Evolutionary conservation across 2,329 filamentous ascomycete species (phyloP).

Genomic region (Colletotrichum caudatum): DNA sequence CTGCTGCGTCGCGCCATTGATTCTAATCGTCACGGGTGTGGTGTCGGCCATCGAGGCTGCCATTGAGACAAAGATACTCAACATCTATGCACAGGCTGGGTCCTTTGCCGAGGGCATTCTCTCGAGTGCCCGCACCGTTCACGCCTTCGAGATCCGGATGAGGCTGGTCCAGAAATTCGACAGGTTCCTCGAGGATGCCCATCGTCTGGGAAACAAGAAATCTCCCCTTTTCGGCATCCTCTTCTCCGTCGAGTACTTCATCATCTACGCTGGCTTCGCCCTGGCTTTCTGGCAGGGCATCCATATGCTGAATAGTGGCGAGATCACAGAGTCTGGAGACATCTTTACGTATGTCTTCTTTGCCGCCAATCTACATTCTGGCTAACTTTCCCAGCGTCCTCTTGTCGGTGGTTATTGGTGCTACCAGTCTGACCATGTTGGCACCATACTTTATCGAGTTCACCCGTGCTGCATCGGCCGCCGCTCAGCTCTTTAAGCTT

Average conservation of each 20-base stretch:
- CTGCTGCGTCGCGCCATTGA: conserved; percentile 49
- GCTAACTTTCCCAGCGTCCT: conserved; percentile 48
- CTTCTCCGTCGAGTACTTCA: conserved; percentile 55
- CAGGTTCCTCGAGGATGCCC: conserved; percentile 52
- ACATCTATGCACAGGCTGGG: conserved; percentile 51
- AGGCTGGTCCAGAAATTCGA: conserved; percentile 56
- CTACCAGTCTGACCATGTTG: conserved; percentile 52
- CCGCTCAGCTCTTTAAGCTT: conserved; percentile 52
- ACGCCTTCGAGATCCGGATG: conserved; percentile 57
- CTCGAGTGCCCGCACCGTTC: conserved; percentile 55
- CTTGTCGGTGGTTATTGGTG: conserved; percentile 54
- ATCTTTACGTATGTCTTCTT: conserved; percentile 53
- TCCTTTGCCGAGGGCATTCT: conserved; percentile 54
- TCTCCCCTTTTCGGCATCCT: conserved; percentile 53
- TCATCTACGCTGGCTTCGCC: conserved; percentile 57
- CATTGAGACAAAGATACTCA: conserved; percentile 52
- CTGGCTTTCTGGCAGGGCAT: conserved; percentile 61
- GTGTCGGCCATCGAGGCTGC: conserved; percentile 46
- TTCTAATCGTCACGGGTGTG: conserved; percentile 49
- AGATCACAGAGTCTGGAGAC: conserved; percentile 53
- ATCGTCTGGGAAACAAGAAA: conserved; percentile 53
- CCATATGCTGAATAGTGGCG: conserved; percentile 52
- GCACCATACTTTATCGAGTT: conserved; percentile 55
- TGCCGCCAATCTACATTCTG: no score
- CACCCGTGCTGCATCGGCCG: conserved; percentile 52